Evolutionary conservation across 225 moss, liverwort and hornwort genomes (phyloP), one percentile per base, ranked within the genome.

Genomic region (Bryoerythrophyllum caledonicum): DNA sequence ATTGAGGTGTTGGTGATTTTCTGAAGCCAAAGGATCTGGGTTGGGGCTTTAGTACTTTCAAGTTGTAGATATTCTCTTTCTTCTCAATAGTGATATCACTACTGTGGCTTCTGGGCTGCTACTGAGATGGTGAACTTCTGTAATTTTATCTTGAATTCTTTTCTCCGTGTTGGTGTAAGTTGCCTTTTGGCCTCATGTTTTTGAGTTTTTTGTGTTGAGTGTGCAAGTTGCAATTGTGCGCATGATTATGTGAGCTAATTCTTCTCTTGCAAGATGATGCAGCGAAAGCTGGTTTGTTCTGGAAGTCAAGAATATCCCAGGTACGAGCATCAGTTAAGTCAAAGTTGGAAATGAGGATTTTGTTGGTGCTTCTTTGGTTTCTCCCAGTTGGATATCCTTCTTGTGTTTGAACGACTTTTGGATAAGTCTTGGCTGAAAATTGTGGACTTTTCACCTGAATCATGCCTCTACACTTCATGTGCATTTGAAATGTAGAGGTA

Each of bases 11-110:
- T 68, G 49, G 8, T 19, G 49, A 19, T 49, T 35, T 74, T 54
- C 63, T 63, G 7, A 40, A 43, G 71, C 67, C 75, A 24, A 65
- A 65, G 69, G 54, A 65, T 74, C 48, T 23, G 73, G 38, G 61
- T 72, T 72, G 44, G 35, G 76, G 28, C 60, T 46, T 79, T 32
- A 58, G 58, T 37, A 34, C 38, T 28, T 70, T 2, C 11, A 49
- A 30, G 46, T 23, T 73, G 79, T 79, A 74, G 79, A 76, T 79
- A 75, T 64, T 71, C 63, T 78, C 66, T 57, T 61, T 68, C n/a
- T 72, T 32, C 32, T 30, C n/a, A 41, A 43, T 57, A 76, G 63
- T 79, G 59, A 76, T 66, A 17, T 5, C 6, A 64, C 13, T 64
- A 10, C 63, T 75, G 40, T 61, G 74, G 55, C 70, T 74, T 65